A percentile compares a stretch with the other conserved stretches of the same genome.
These are phyloP conservation scores for Magnusiomyces suaveolens DNA, from an alignment of 1,139 yeast genomes.

Conservation along the genomic window DNA sequence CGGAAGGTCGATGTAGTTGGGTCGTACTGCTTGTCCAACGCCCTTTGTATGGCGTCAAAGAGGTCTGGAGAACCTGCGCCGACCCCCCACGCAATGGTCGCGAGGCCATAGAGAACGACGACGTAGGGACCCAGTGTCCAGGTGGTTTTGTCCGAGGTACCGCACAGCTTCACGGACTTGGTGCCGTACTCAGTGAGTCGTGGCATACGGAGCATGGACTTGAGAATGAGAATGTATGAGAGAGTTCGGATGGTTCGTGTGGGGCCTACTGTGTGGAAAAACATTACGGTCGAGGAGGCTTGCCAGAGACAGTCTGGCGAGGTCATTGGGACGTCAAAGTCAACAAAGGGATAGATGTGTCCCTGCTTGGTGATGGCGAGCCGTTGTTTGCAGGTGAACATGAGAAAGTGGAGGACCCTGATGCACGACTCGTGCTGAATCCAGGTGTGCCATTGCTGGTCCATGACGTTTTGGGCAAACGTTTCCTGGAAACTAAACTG, in stretches of 20 bases:
- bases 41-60: background rate
- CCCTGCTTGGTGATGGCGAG: conserved; percentile 15
- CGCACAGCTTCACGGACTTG: background rate
- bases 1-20: background rate
- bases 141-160: conserved; percentile 6
- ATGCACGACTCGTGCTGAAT: conserved; percentile 26
- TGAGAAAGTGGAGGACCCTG: conserved; percentile 25
- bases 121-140: conserved; percentile 26
- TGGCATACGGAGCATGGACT: conserved; percentile 30
- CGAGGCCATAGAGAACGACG: conserved; percentile 25
- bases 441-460: conserved; percentile 30
- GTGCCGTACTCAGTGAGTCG: conserved; percentile 18
- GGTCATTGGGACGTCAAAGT: conserved; percentile 28
- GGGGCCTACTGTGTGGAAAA: conserved; percentile 26
- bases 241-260: conserved; percentile 20
- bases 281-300: conserved; percentile 23
- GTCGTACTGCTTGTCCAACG: background rate
- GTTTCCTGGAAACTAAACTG: conserved; percentile 1
- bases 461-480: background rate
- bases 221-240: conserved; percentile 27
- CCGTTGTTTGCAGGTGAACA: conserved; percentile 18
- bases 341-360: conserved; percentile 20
- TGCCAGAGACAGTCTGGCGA: conserved; percentile 27
- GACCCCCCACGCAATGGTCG: conserved; percentile 24
- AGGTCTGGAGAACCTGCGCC: conserved; percentile 4